phyloP scores from a whole-genome alignment of 208 protist genomes.

The Leishmania amazonensis region DNA sequence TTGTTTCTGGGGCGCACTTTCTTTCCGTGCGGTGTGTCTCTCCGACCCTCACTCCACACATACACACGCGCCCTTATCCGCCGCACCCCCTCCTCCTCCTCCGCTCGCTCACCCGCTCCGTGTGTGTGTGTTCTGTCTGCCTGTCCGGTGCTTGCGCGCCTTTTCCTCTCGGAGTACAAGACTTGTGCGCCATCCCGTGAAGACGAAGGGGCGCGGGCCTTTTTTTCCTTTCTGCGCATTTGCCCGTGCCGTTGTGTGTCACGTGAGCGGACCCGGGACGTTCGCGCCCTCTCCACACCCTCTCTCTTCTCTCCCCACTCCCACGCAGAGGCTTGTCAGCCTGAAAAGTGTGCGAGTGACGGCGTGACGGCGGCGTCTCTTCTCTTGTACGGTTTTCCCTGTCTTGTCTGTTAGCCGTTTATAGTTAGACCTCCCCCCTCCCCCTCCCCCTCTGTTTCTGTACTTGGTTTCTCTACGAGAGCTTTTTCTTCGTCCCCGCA shows the following conservation, averaged over 20 bases:
- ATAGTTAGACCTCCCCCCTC: slow-evolving; percentile 2
- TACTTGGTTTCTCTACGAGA: neutral
- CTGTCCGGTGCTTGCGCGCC: neutral
- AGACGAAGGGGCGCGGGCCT: neutral
- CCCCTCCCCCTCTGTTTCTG: neutral
- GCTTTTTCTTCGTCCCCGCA: neutral
- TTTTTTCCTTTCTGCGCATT: neutral
- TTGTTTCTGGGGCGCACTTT: neutral
- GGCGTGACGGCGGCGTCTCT: neutral
- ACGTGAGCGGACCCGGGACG: neutral
- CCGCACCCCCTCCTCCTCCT: neutral
- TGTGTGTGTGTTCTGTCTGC: neutral
- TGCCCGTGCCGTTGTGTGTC: neutral
- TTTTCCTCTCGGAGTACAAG: neutral
- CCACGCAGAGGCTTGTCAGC: neutral
- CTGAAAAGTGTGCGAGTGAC: neutral
- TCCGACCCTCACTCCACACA: neutral
- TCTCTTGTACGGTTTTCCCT: neutral
- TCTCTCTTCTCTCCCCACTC: neutral
- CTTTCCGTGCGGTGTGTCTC: neutral
- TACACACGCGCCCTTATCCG: neutral
- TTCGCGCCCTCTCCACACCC: neutral
- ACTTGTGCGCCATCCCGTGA: neutral
- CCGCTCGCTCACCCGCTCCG: neutral
- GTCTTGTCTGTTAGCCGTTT: neutral